phyloP scores from a whole-genome alignment of 495 filamentous ascomycete species.

The Amniculicola lignicola region DNA sequence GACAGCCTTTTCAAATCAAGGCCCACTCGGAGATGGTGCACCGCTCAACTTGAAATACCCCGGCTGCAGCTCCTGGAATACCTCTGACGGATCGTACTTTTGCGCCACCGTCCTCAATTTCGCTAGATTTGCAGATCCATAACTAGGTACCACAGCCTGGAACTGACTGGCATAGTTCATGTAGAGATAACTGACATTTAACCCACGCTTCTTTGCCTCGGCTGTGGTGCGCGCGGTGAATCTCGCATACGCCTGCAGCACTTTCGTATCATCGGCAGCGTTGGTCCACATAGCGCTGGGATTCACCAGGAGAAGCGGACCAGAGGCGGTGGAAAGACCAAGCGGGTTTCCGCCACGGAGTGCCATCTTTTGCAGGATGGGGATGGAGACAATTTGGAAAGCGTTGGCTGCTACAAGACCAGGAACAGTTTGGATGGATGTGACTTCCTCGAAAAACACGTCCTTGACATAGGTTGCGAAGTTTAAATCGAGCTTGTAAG shows the following conservation, averaged over 20 bases:
- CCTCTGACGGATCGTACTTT: constrained; percentile 16
- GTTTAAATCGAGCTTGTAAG: constrained; percentile 21
- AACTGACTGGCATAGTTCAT: constrained; percentile 29
- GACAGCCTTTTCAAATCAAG: no score
- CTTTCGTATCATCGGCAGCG: constrained; percentile 37
- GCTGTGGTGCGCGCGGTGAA: constrained; percentile 30
- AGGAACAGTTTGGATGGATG: constrained; percentile 8
- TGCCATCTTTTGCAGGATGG: constrained; percentile 11
- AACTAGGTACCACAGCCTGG: constrained; percentile 22
- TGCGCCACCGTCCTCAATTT: constrained; percentile 7
- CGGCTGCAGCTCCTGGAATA: constrained; percentile 22
- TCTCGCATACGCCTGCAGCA: constrained; percentile 36
- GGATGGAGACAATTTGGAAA: constrained; percentile 21
- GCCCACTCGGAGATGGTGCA: no score
- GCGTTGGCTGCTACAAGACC: constrained; percentile 5
- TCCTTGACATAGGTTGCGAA: constrained; percentile 10
- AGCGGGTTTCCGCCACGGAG: constrained; percentile 22
- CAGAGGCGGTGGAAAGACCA: constrained; percentile 5
- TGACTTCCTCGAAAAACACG: constrained; percentile 23
- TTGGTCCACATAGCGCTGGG: constrained; percentile 38
- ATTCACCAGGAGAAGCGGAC: constrained; percentile 14
- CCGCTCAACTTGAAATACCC: constrained; percentile 28
- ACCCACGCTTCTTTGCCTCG: constrained; percentile 7
- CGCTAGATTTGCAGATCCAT: constrained; percentile 19
- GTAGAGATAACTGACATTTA: constrained; percentile 15